phyloP scores from a whole-genome alignment of 169 alveolate genomes.

The Eimeria sp. region DNA sequence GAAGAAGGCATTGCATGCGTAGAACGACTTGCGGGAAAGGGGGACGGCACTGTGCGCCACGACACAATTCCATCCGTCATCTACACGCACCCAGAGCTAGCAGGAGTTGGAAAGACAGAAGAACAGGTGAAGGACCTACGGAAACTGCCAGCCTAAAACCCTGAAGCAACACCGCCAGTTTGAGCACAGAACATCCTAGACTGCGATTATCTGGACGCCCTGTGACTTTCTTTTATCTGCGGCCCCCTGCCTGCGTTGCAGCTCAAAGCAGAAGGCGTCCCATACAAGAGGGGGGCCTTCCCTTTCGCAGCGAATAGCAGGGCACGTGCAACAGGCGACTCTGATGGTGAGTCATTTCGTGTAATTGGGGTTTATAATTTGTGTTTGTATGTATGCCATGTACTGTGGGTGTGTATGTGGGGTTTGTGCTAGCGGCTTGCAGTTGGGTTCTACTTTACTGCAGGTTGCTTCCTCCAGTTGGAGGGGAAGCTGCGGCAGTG shows the following conservation, averaged over 20 bases:
- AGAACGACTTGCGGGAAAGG: constrained; percentile 95
- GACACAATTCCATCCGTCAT: constrained; percentile 98
- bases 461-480: neutral
- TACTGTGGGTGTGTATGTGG: neutral
- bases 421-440: neutral
- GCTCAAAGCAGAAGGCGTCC: constrained; percentile 90
- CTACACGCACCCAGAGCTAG: constrained; percentile 99
- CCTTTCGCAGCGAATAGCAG: constrained; percentile 98
- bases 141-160: neutral
- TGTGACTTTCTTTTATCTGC: neutral
- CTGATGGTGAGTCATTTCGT: constrained; percentile 92
- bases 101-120: constrained; percentile 99
- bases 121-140: constrained; percentile 88
- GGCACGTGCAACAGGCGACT: constrained; percentile 96
- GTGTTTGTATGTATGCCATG: too few relatives aligned
- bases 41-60: constrained; percentile 91
- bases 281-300: constrained; percentile 95
- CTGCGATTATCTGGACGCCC: neutral
- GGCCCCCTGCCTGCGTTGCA: neutral
- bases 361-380: too few relatives aligned
- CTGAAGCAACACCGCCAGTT: too few relatives aligned
- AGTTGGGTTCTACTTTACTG: too few relatives aligned
- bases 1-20: constrained; percentile 98
- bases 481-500: neutral
- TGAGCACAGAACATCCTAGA: too few relatives aligned